A percentile compares a stretch with the other conserved stretches of the same genome.
phyloP scores from a whole-genome alignment of 305 asterid species.

The Fraxinus sp. region DNA sequence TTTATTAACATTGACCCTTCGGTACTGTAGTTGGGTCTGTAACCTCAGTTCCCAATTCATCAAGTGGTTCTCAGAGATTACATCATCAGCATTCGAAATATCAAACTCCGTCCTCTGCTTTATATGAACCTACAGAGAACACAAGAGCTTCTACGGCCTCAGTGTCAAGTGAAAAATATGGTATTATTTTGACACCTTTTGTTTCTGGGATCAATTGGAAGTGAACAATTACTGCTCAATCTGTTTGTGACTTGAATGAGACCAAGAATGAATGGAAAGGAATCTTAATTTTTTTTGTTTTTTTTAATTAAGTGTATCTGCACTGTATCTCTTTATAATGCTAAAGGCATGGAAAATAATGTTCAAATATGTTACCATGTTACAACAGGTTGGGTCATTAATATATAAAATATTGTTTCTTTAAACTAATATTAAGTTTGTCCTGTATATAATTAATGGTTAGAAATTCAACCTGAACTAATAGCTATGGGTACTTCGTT shows the following conservation, averaged over 20 bases:
- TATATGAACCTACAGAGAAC: constrained; percentile 55
- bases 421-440: neutral
- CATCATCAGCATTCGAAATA: constrained; percentile 49
- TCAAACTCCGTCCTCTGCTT: constrained; percentile 81
- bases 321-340: neutral
- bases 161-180: constrained; percentile 47
- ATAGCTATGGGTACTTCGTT: neutral
- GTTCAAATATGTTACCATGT: neutral
- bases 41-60: constrained; percentile 37
- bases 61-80: constrained; percentile 47
- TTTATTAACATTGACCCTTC: neutral
- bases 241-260: neutral
- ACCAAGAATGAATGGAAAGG: neutral
- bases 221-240: neutral
- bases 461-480: neutral
- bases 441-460: neutral
- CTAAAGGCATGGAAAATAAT: neutral
- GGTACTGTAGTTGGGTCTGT: constrained; percentile 29
- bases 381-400: neutral
- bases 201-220: neutral
- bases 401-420: neutral
- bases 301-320: neutral
- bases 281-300: neutral
- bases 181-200: constrained; percentile 26
- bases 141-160: constrained; percentile 41